phyloP scores from a whole-genome alignment of 805 yeast species.

The Hanseniaspora meyeri region DNA sequence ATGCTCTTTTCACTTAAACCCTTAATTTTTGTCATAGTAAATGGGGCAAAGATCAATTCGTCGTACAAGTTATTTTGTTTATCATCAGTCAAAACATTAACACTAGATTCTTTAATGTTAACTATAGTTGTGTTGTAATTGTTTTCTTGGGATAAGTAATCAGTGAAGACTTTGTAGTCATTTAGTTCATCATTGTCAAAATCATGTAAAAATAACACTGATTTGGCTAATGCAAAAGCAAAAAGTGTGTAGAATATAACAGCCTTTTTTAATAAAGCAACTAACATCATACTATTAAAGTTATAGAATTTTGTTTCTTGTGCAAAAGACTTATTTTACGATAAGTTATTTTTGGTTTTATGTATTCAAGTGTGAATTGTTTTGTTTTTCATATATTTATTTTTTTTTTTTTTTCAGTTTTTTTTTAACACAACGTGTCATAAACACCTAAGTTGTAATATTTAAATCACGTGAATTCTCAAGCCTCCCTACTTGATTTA shows the following conservation, averaged over 20 bases:
- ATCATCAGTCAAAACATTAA: slow-evolving; percentile 29
- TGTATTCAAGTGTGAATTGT: not conserved
- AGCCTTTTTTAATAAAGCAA: not conserved
- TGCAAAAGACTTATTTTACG: too few species aligned
- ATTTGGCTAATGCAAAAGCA: slow-evolving; percentile 19
- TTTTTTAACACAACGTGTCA: slow-evolving; percentile 16
- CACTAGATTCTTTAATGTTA: slow-evolving; percentile 20
- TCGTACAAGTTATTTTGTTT: slow-evolving; percentile 32
- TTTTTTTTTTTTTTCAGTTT: not conserved
- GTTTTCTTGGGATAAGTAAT: slow-evolving; percentile 17
- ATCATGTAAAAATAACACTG: slow-evolving; percentile 22
- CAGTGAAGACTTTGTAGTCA: slow-evolving; percentile 12
- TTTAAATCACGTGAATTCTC: not conserved
- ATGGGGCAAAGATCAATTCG: slow-evolving; percentile 49
- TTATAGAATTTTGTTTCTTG: not conserved
- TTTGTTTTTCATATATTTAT: not conserved
- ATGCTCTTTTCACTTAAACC: slow-evolving; percentile 33
- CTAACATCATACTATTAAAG: not conserved
- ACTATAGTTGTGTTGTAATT: slow-evolving; percentile 15
- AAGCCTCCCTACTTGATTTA: too few species aligned
- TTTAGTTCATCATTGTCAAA: slow-evolving; percentile 28
- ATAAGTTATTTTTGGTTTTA: not conserved
- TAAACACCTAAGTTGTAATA: slow-evolving; percentile 13
- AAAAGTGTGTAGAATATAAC: not conserved
- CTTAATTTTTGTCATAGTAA: slow-evolving; percentile 32